These are phyloP conservation scores for Ophiocordyceps camponoti-floridani DNA, from an alignment of 2,329 filamentous ascomycete species.

Conservation along the genomic window DNA sequence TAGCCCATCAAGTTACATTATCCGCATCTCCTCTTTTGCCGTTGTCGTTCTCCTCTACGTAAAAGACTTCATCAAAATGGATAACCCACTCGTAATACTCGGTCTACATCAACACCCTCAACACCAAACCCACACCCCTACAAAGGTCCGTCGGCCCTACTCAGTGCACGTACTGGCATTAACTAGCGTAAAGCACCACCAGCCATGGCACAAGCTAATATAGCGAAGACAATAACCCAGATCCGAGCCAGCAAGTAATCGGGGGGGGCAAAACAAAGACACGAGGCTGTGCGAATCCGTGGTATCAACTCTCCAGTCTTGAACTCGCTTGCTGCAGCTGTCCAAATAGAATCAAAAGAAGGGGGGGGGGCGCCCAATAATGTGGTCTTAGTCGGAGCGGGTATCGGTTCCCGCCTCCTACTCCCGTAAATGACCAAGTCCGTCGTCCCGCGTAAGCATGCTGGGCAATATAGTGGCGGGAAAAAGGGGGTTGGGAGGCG, in stretches of 20 bases:
- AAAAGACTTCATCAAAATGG: too few relatives aligned
- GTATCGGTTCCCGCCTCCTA: constrained; percentile 1
- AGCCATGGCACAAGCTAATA: not conserved
- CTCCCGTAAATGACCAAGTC: constrained; percentile 2
- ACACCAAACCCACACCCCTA: too few relatives aligned
- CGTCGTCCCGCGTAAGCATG: constrained; percentile 11
- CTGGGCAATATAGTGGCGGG: not conserved
- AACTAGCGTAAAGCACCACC: not conserved
- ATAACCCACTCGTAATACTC: too few relatives aligned
- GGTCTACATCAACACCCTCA: too few relatives aligned
- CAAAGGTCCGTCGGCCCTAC: too few relatives aligned
- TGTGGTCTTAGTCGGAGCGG: not conserved
- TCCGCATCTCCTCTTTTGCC: too few relatives aligned
- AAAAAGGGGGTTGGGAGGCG: constrained; percentile 1
- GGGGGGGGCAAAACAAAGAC: constrained; percentile 2
- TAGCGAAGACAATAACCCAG: not conserved
- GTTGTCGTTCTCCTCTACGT: too few relatives aligned
- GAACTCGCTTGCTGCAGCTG: constrained; percentile 3
- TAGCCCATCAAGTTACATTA: too few relatives aligned
- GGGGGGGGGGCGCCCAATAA: constrained; percentile 3
- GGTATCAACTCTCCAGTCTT: constrained; percentile 4
- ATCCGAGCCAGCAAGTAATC: not conserved
- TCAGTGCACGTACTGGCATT: not conserved
- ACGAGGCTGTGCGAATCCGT: constrained; percentile 1
- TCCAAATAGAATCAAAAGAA: constrained; percentile 6